A percentile compares a stretch with the other conserved stretches of the same genome.
phyloP scores from a whole-genome alignment of 2,329 filamentous ascomycete species.

The Fusarium paranaense region DNA sequence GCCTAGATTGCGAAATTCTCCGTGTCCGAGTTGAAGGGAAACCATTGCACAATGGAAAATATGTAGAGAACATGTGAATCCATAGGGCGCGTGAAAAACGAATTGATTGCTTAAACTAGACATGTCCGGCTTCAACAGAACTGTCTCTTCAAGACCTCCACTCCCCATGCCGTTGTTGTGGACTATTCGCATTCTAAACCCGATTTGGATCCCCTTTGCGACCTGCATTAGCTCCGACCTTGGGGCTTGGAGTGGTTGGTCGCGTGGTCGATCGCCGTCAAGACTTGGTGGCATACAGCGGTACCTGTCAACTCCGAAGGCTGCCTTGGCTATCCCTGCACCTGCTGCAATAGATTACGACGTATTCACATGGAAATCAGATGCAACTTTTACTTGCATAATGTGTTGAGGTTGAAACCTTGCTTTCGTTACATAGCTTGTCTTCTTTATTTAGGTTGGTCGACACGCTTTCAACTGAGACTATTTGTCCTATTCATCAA shows the following conservation, averaged over 20 bases:
- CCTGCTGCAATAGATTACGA: background rate
- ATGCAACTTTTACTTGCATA: background rate
- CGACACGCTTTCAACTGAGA: background rate
- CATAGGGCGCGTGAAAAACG: background rate
- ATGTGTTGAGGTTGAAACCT: background rate
- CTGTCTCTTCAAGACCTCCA: background rate
- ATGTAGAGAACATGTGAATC: background rate
- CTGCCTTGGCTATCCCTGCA: background rate
- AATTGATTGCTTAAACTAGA: background rate
- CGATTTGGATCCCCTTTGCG: conserved; percentile 29
- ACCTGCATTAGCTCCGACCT: conserved; percentile 14
- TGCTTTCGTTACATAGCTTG: background rate
- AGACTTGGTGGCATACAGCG: background rate
- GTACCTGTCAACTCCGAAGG: background rate
- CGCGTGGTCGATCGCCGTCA: conserved; percentile 4
- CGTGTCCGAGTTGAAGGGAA: background rate
- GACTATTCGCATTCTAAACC: conserved; percentile 42
- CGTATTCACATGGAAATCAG: background rate
- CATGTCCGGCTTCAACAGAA: background rate
- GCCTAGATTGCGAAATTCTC: conserved; percentile 35
- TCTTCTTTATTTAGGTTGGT: background rate
- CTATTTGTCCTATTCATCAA: background rate
- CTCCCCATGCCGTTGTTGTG: background rate
- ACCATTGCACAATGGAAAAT: background rate
- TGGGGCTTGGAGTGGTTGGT: conserved; percentile 27